Conservation (phyloP, 176 grass and related monocot genomes). For the Stipa capillata region DNA sequence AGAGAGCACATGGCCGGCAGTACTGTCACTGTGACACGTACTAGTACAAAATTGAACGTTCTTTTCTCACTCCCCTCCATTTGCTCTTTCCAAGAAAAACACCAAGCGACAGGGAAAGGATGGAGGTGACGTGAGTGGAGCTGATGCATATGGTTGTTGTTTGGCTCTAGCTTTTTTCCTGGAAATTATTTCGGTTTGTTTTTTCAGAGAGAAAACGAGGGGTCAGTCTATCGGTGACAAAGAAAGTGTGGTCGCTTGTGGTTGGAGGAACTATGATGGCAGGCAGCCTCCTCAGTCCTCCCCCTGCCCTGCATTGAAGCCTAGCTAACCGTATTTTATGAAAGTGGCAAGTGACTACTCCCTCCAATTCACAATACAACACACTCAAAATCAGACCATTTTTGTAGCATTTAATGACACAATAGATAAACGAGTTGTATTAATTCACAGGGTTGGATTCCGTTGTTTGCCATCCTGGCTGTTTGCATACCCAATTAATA, state of each 20-base stretch:
- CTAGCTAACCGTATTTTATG: neutral
- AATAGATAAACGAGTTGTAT: too few species aligned
- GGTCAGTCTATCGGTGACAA: neutral
- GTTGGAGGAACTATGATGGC: constrained; percentile 20
- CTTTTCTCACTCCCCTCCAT: neutral
- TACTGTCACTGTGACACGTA: neutral
- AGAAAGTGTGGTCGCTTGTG: constrained; percentile 18
- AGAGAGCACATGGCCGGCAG: constrained; percentile 4
- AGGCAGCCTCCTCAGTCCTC: neutral
- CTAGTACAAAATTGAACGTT: neutral
- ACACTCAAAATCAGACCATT: too few species aligned
- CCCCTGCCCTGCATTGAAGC: neutral
- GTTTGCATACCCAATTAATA: too few species aligned
- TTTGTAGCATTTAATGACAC: too few species aligned
- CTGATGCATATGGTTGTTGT: neutral
- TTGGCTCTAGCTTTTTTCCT: neutral
- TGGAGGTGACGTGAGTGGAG: constrained; percentile 32
- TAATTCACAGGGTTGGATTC: too few species aligned
- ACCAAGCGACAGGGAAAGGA: constrained; percentile 17
- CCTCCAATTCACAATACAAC: too few species aligned
- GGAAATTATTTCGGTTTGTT: neutral
- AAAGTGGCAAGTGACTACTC: neutral
- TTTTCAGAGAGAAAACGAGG: neutral
- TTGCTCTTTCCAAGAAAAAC: constrained; percentile 24
- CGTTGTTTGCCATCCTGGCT: too few species aligned